A percentile compares a stretch with the other conserved stretches of the same genome.
Evolutionary conservation across 768 basidiomycete genomes (phyloP).

Genomic region (Mrakia hoshinonis): DNA sequence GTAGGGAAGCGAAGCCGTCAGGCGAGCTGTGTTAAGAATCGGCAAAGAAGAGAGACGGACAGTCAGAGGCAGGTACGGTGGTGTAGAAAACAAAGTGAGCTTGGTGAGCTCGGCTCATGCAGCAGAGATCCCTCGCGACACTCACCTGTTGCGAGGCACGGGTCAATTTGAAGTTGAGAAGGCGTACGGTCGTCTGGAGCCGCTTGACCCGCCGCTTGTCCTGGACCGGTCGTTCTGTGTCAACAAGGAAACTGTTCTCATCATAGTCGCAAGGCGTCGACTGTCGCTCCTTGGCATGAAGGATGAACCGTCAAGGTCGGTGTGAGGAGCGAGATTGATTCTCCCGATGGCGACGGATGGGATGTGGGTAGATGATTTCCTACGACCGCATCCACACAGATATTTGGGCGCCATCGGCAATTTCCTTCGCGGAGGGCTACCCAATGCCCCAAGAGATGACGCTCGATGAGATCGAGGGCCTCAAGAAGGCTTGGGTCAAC

Average conservation of each 20-base stretch:
- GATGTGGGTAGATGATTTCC: not conserved
- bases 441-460: conserved; percentile 27
- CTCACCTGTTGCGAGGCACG: not conserved
- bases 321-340: conserved; percentile 7
- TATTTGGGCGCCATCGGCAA: conserved; percentile 28
- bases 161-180: conserved; percentile 8
- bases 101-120: too few species aligned
- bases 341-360: conserved; percentile 9
- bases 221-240: too few species aligned
- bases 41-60: not conserved
- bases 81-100: too few species aligned
- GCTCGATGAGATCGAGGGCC: conserved; percentile 26
- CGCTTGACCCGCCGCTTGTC: too few species aligned
- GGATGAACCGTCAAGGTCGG: conserved; percentile 9
- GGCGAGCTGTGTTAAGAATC: too few species aligned
- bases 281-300: conserved; percentile 57
- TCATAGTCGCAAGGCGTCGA: too few species aligned
- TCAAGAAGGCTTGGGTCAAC: conserved; percentile 24
- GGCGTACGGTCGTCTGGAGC: too few species aligned
- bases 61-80: too few species aligned
- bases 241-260: too few species aligned
- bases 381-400: not conserved
- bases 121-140: too few species aligned
- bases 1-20: conserved; percentile 21
- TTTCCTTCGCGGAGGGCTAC: conserved; percentile 25